Evolutionary conservation across 2,329 filamentous ascomycete species (phyloP).

Genomic region (Didymella keratinophila): DNA sequence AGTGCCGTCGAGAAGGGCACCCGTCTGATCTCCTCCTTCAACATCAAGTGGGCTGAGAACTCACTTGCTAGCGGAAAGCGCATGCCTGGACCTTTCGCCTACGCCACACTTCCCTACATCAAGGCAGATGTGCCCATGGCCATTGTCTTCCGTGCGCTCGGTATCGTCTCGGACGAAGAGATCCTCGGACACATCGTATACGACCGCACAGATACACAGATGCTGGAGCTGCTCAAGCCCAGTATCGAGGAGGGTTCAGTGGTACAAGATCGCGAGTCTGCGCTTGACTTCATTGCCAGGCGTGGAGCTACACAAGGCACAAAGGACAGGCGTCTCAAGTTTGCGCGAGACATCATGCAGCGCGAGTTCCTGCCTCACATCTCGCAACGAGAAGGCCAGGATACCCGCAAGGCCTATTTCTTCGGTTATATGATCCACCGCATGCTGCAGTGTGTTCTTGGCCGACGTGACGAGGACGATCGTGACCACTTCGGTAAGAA

Average conservation of each 20-base stretch:
- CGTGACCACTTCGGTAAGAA: constrained; percentile 99
- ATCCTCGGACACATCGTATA: constrained; percentile 98
- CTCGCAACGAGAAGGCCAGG: constrained; percentile 91
- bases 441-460: constrained; percentile 89
- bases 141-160: constrained; percentile 93
- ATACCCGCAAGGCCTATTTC: constrained; percentile 97
- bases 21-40: constrained; percentile 89
- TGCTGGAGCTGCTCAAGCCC: constrained; percentile 96
- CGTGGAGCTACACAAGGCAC: constrained; percentile 79
- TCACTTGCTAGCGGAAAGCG: constrained; percentile 79
- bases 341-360: constrained; percentile 92
- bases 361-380: constrained; percentile 98
- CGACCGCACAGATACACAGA: constrained; percentile 91
- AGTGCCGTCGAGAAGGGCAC: constrained; percentile 97
- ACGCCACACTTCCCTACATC: constrained; percentile 90
- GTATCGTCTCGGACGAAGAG: constrained; percentile 96
- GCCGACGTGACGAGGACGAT: constrained; percentile 92
- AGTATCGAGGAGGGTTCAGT: constrained; percentile 97
- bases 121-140: constrained; percentile 93
- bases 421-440: constrained; percentile 99
- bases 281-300: constrained; percentile 94
- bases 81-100: constrained; percentile 85
- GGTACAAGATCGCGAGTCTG: constrained; percentile 93
- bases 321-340: constrained; percentile 88
- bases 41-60: constrained; percentile 88